A percentile compares a stretch with the other conserved stretches of the same genome.
Evolutionary conservation across 2,329 filamentous ascomycete species (phyloP).

Genomic region (Sarocladium kiliense): DNA sequence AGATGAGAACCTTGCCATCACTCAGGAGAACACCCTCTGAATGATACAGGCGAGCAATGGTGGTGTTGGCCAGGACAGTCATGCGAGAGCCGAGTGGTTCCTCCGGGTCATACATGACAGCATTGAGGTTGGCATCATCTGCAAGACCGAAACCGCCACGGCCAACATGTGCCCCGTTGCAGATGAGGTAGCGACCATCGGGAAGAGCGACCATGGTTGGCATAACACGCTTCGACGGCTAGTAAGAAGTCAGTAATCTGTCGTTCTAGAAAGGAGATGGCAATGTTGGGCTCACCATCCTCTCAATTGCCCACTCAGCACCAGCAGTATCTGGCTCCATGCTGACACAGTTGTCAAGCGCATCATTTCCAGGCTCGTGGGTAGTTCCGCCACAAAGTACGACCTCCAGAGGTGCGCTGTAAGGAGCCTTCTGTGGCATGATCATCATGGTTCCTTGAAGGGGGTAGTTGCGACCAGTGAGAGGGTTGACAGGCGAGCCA

Average conservation of each 20-base stretch:
- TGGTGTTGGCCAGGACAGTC: slow-evolving; percentile 2
- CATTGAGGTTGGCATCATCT: background rate
- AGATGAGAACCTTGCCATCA: slow-evolving; percentile 1
- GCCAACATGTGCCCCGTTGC: background rate
- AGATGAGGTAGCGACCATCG: background rate
- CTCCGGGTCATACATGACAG: background rate
- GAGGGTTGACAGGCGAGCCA: background rate
- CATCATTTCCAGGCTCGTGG: background rate
- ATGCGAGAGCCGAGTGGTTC: background rate
- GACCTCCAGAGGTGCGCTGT: background rate
- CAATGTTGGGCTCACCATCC: background rate
- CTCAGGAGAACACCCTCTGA: background rate
- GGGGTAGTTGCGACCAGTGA: slow-evolving; percentile 1
- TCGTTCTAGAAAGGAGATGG: background rate
- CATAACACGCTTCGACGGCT: background rate
- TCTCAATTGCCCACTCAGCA: background rate
- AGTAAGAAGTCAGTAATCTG: background rate
- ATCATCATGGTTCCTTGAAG: background rate
- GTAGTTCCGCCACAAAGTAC: background rate
- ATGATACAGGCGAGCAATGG: background rate
- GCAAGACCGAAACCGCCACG: background rate
- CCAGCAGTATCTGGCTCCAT: background rate
- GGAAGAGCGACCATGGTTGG: background rate
- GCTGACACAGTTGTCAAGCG: slow-evolving; percentile 1
- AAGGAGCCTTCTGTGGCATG: background rate